These are phyloP conservation scores for Nepenthes gracilis DNA, from an alignment of 148 eudicot genomes.

Conservation along the genomic window DNA sequence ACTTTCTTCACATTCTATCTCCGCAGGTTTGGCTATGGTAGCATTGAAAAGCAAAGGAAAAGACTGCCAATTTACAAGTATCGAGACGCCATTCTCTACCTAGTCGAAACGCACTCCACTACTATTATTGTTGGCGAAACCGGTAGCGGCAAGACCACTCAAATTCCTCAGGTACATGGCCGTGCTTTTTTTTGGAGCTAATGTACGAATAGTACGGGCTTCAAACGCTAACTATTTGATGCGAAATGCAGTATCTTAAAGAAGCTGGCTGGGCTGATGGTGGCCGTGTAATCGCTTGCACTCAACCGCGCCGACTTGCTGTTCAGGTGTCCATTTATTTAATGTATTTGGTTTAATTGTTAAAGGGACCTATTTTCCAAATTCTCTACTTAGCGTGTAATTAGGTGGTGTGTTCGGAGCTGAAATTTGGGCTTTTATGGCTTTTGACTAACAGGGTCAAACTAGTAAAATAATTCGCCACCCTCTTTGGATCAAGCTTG, in stretches of 20 bases:
- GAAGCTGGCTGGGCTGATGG: constrained; percentile 97
- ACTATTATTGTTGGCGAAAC: constrained; percentile 86
- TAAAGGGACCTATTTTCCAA: no score
- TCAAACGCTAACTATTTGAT: background rate
- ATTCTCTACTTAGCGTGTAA: no score
- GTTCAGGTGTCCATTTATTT: constrained; percentile 52
- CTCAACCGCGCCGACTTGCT: constrained; percentile 95
- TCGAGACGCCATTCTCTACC: constrained; percentile 55
- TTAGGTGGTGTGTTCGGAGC: no score
- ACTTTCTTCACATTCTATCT: constrained; percentile 1
- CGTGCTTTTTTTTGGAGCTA: background rate
- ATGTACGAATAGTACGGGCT: background rate
- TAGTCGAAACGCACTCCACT: constrained; percentile 79
- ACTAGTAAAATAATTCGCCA: no score
- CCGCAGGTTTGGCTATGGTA: constrained; percentile 40
- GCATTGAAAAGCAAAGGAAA: constrained; percentile 60
- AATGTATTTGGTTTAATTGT: no score
- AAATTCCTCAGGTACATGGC: constrained; percentile 73
- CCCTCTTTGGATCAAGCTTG: no score
- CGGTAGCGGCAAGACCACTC: constrained; percentile 94
- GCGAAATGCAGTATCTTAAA: constrained; percentile 52
- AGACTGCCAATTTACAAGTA: constrained; percentile 75
- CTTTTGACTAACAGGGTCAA: no score
- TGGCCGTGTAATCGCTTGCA: constrained; percentile 81
- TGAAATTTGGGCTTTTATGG: no score